Evolutionary conservation across 2,329 filamentous ascomycete species (phyloP).

Genomic region (Pseudopyricularia javanii): DNA sequence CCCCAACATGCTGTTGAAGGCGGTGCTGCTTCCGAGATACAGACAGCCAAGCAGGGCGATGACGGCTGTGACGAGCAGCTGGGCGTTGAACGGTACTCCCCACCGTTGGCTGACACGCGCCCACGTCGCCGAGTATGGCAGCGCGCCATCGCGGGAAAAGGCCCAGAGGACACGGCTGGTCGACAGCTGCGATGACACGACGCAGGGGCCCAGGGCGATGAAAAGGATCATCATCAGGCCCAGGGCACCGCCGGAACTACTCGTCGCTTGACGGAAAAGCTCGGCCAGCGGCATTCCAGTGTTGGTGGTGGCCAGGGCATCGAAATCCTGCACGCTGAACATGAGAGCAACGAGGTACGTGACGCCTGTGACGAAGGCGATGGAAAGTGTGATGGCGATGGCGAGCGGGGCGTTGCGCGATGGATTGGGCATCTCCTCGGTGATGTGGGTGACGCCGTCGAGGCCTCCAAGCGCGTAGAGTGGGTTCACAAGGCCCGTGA

Average conservation of each 20-base stretch:
- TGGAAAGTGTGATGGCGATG: constrained; percentile 29
- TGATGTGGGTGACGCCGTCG: constrained; percentile 35
- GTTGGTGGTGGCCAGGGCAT: constrained; percentile 24
- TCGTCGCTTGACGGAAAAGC: constrained; percentile 30
- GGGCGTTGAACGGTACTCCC: constrained; percentile 24
- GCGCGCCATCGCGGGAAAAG: constrained; percentile 23
- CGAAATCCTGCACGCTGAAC: constrained; percentile 36
- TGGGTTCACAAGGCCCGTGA: constrained; percentile 35
- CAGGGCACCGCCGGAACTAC: constrained; percentile 25
- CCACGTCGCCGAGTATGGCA: constrained; percentile 23
- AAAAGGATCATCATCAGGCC: constrained; percentile 27
- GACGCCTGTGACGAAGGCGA: constrained; percentile 34
- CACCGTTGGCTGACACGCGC: constrained; percentile 20
- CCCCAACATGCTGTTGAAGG: constrained; percentile 26
- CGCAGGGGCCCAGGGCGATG: constrained; percentile 27
- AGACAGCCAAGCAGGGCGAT: constrained; percentile 24
- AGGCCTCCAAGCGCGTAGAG: constrained; percentile 32
- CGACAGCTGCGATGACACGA: constrained; percentile 20
- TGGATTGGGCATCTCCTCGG: constrained; percentile 36
- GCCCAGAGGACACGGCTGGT: constrained; percentile 15
- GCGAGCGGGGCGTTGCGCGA: constrained; percentile 24
- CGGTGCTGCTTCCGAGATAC: constrained; percentile 28
- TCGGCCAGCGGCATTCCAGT: constrained; percentile 31
- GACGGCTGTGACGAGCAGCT: constrained; percentile 18
- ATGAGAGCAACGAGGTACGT: constrained; percentile 37